These are phyloP conservation scores for Crotalaria pallida DNA, from an alignment of 306 rosid species.

Conservation along the genomic window DNA sequence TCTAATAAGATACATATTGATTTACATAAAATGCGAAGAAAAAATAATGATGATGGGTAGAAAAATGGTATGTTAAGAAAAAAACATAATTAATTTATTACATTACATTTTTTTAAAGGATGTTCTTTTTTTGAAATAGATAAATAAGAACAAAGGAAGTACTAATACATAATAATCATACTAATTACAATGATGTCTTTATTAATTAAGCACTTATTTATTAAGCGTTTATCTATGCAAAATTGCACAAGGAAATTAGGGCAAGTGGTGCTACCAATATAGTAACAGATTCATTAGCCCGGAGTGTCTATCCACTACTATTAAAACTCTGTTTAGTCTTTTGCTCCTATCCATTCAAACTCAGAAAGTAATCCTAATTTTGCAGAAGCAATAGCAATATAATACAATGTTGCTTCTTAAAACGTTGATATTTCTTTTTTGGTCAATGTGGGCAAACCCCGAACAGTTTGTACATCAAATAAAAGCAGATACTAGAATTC, in stretches of 20 bases:
- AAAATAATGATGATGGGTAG: no score
- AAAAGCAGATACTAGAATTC: conserved; percentile 15
- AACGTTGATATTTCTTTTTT: not conserved
- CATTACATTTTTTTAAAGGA: no score
- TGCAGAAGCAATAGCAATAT: conserved; percentile 10
- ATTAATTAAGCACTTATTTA: no score
- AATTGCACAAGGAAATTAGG: not conserved
- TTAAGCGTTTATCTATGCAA: no score
- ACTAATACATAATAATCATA: no score
- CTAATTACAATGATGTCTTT: no score
- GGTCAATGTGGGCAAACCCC: conserved; percentile 1
- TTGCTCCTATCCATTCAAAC: not conserved
- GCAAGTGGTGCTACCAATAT: not conserved
- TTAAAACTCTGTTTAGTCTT: not conserved
- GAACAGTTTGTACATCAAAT: conserved; percentile 15
- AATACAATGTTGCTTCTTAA: conserved; percentile 14
- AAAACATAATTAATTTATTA: no score
- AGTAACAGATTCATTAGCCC: not conserved
- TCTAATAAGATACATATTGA: no score
- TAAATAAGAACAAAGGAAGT: no score
- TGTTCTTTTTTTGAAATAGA: no score
- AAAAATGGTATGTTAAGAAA: no score
- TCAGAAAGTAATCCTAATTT: not conserved
- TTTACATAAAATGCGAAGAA: no score
- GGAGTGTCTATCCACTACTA: not conserved